phyloP scores from a whole-genome alignment of 257 asterid genomes.

The Salvia hispanica region DNA sequence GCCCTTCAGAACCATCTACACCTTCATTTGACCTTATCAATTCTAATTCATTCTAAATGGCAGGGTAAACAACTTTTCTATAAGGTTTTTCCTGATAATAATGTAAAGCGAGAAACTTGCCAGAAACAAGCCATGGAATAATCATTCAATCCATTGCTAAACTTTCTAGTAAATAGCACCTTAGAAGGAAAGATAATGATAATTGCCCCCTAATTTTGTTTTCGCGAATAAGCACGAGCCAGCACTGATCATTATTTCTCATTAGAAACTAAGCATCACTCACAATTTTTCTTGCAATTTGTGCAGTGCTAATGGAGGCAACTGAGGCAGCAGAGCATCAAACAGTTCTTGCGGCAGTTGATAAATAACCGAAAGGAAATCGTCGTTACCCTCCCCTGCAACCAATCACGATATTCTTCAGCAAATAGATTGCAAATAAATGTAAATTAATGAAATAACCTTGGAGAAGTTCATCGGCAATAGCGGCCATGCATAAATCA shows the following conservation, averaged over 20 bases:
- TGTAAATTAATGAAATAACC: conserved; percentile 38
- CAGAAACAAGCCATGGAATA: background rate
- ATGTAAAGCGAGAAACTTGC: background rate
- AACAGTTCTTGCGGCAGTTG: conserved; percentile 69
- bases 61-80: background rate
- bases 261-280: conserved; percentile 27
- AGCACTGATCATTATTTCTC: background rate
- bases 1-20: background rate
- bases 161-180: background rate
- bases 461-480: conserved; percentile 55
- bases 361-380: conserved; percentile 45
- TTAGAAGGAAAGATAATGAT: background rate
- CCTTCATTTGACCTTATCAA: background rate
- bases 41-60: background rate
- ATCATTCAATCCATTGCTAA: conserved; percentile 1
- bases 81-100: background rate
- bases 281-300: conserved; percentile 58
- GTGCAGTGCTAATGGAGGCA: conserved; percentile 75
- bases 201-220: background rate
- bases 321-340: conserved; percentile 53
- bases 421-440: background rate
- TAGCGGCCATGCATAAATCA: conserved; percentile 50
- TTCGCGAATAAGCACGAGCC: background rate
- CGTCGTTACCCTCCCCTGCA: conserved; percentile 49
- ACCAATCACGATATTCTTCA: background rate